Conservation (phyloP, 2,329 filamentous ascomycete genomes). For the Stachybotrys elegans region DNA sequence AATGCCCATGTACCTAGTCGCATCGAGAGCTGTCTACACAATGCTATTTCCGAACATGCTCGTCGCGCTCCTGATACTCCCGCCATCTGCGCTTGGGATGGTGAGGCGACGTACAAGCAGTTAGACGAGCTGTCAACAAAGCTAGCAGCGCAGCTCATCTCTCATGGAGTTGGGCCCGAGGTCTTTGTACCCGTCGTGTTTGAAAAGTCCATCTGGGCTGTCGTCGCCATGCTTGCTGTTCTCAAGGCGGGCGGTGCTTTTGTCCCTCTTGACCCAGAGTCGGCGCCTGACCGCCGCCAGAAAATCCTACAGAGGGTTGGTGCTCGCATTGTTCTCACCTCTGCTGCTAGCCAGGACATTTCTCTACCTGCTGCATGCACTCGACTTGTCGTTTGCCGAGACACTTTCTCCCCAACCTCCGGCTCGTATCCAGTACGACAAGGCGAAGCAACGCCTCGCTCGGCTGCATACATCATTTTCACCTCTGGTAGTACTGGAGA, state of each 20-base stretch:
- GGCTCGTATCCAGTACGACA: background rate
- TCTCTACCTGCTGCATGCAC: background rate
- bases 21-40: slow-evolving; percentile 13
- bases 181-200: slow-evolving; percentile 10
- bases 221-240: slow-evolving; percentile 17
- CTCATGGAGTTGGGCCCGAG: slow-evolving; percentile 19
- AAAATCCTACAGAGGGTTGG: background rate
- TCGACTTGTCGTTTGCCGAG: background rate
- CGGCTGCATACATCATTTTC: slow-evolving; percentile 13
- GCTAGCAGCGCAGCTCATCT: slow-evolving; percentile 29
- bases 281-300: background rate
- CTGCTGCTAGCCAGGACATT: background rate
- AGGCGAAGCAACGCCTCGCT: background rate
- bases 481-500: slow-evolving; percentile 13
- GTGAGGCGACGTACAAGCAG: slow-evolving; percentile 32
- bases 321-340: background rate
- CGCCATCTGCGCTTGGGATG: slow-evolving; percentile 20
- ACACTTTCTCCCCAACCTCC: background rate
- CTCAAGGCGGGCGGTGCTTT: slow-evolving; percentile 19
- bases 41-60: slow-evolving; percentile 9
- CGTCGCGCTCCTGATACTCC: slow-evolving; percentile 9
- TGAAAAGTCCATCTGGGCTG: slow-evolving; percentile 17
- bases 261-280: slow-evolving; percentile 10
- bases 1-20: slow-evolving; percentile 2
- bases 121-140: slow-evolving; percentile 31